Evolutionary conservation across 345 rosid species (phyloP).

Genomic region (Gynandropsis gynandra): DNA sequence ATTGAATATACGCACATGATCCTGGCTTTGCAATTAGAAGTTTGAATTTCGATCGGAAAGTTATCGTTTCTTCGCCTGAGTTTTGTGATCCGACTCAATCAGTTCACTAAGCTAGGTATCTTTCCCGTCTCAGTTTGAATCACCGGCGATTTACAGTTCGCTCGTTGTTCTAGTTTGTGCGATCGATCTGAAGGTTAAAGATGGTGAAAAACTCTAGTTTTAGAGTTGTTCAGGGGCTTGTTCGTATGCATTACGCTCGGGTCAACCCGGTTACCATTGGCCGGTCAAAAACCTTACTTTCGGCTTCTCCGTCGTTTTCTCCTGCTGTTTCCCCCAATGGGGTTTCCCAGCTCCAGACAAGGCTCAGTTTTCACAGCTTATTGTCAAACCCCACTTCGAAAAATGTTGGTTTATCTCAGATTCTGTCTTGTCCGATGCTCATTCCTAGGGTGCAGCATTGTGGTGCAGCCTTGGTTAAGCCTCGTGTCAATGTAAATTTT

Average conservation of each 20-base stretch:
- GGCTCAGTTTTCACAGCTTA: constrained; percentile 19
- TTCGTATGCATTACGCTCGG: constrained; percentile 29
- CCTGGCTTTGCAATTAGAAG: too few relatives aligned
- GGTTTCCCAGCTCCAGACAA: constrained; percentile 22
- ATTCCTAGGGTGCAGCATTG: constrained; percentile 14
- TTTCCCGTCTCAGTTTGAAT: too few relatives aligned
- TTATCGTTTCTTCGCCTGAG: too few relatives aligned
- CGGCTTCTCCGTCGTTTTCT: constrained; percentile 21
- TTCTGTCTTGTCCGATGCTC: constrained; percentile 18
- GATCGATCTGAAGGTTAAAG: not conserved
- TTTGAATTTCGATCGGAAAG: too few relatives aligned
- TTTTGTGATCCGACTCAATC: too few relatives aligned
- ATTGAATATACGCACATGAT: too few relatives aligned
- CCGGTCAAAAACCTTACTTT: constrained; percentile 23
- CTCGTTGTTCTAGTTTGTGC: too few relatives aligned
- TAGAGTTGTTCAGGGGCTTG: constrained; percentile 34
- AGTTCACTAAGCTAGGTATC: too few relatives aligned
- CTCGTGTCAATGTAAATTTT: constrained; percentile 19
- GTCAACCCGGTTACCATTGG: constrained; percentile 14
- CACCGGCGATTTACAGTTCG: too few relatives aligned
- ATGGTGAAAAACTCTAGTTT: constrained; percentile 41
- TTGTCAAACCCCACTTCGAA: constrained; percentile 31
- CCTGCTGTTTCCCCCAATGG: constrained; percentile 21
- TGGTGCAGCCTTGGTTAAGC: constrained; percentile 14
- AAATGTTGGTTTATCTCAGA: constrained; percentile 31